Evolutionary conservation across 2,329 filamentous ascomycete genomes (phyloP).

Genomic region (Colletotrichum melonis): DNA sequence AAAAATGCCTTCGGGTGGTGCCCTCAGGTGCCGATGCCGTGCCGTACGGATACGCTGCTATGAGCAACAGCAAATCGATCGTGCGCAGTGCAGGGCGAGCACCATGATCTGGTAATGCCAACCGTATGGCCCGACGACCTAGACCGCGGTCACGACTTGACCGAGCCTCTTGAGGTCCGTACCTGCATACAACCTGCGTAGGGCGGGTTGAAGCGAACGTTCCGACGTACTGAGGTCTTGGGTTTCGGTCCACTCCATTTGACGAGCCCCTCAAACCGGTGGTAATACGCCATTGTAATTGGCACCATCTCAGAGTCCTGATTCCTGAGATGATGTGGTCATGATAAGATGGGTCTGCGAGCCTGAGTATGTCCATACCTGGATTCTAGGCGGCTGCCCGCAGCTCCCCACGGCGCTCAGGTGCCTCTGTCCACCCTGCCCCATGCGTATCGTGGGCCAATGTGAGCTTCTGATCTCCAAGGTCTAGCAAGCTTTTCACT

Average conservation of each 20-base stretch:
- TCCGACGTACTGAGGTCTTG: neutral
- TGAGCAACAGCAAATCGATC: neutral
- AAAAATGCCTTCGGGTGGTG: conserved; percentile 11
- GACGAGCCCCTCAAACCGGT: neutral
- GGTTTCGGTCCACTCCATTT: neutral
- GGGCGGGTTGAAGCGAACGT: neutral
- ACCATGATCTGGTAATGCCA: conserved; percentile 7
- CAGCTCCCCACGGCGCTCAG: neutral
- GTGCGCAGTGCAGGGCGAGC: conserved; percentile 16
- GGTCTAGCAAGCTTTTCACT: neutral
- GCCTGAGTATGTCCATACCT: neutral
- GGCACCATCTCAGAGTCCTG: neutral
- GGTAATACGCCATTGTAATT: neutral
- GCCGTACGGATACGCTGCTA: neutral
- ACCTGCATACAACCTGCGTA: neutral
- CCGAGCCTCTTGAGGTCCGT: neutral
- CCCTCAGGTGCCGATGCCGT: conserved; percentile 24
- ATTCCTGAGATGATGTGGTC: neutral
- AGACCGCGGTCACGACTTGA: neutral
- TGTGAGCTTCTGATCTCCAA: neutral
- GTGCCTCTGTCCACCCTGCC: neutral
- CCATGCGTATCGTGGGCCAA: neutral
- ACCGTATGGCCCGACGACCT: neutral
- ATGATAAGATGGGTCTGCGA: neutral
- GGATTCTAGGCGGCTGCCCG: neutral